These are phyloP conservation scores for Nigrospora oryzae DNA, from an alignment of 2,329 filamentous ascomycete genomes.

Conservation along the genomic window DNA sequence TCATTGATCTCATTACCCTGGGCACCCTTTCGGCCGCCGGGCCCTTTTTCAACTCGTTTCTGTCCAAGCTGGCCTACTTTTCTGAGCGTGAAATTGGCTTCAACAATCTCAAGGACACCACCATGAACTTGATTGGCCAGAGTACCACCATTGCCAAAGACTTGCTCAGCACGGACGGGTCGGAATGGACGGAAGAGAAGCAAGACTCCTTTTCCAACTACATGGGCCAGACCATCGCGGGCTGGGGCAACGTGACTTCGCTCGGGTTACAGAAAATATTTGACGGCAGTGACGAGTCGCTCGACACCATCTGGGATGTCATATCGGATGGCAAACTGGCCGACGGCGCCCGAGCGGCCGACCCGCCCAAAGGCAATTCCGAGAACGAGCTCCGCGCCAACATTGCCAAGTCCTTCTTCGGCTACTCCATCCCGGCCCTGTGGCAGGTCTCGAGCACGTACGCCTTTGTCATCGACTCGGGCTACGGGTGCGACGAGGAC, in stretches of 20 bases:
- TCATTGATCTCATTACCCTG: constrained; percentile 20
- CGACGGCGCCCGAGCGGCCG: constrained; percentile 5
- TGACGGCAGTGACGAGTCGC: constrained; percentile 10
- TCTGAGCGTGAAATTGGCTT: neutral
- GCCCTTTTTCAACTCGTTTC: constrained; percentile 17
- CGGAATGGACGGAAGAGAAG: constrained; percentile 13
- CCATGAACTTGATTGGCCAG: constrained; percentile 15
- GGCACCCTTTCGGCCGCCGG: constrained; percentile 12
- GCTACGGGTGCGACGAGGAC: constrained; percentile 11
- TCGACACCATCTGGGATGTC: constrained; percentile 12
- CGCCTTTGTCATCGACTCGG: constrained; percentile 25
- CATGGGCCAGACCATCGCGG: constrained; percentile 15
- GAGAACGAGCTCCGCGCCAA: constrained; percentile 3
- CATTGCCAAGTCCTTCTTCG: constrained; percentile 17
- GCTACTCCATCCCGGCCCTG: constrained; percentile 19
- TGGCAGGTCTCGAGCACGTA: constrained; percentile 17
- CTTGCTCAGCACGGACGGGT: constrained; percentile 2
- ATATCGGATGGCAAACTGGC: constrained; percentile 21
- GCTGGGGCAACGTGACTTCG: constrained; percentile 13
- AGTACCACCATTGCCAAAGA: constrained; percentile 18
- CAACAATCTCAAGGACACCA: constrained; percentile 17
- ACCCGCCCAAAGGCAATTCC: neutral
- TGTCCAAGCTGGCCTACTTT: constrained; percentile 13
- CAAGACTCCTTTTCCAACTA: constrained; percentile 18
- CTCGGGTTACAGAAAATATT: constrained; percentile 12